These are phyloP conservation scores for Piromyces sp. DNA, from an alignment of 192 early-diverging fungal species.

Conservation along the genomic window DNA sequence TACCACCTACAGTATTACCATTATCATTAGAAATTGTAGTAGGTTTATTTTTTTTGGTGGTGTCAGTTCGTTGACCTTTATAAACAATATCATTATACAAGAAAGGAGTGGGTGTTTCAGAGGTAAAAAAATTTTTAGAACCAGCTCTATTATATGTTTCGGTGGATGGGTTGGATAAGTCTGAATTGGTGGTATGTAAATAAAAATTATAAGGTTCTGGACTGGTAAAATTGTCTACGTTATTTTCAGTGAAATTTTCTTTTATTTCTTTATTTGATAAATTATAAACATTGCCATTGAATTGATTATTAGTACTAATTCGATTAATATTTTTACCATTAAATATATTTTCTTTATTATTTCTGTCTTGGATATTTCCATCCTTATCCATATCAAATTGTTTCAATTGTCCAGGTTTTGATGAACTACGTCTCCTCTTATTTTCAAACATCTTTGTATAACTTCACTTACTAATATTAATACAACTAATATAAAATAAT, in stretches of 20 bases:
- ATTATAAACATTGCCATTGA: neutral
- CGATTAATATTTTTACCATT: neutral
- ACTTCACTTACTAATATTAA: too few relatives aligned
- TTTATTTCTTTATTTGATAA: neutral
- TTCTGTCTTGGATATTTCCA: neutral
- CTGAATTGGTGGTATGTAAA: neutral
- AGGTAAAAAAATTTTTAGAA: neutral
- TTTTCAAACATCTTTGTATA: neutral
- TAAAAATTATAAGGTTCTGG: neutral
- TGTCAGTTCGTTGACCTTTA: neutral
- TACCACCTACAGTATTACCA: neutral
- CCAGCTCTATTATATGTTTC: neutral
- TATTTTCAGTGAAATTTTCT: neutral
- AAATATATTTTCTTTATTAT: neutral
- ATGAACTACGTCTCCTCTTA: neutral
- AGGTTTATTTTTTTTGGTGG: neutral
- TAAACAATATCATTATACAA: neutral
- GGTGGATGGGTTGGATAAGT: neutral
- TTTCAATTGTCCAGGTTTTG: neutral
- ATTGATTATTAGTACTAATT: neutral
- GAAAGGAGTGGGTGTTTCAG: neutral
- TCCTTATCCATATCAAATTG: neutral
- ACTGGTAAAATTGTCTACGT: neutral
- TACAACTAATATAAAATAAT: too few relatives aligned
- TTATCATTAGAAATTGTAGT: neutral